phyloP scores from a whole-genome alignment of 2,329 filamentous ascomycete species.

The Arthrobotrys entomopaga region DNA sequence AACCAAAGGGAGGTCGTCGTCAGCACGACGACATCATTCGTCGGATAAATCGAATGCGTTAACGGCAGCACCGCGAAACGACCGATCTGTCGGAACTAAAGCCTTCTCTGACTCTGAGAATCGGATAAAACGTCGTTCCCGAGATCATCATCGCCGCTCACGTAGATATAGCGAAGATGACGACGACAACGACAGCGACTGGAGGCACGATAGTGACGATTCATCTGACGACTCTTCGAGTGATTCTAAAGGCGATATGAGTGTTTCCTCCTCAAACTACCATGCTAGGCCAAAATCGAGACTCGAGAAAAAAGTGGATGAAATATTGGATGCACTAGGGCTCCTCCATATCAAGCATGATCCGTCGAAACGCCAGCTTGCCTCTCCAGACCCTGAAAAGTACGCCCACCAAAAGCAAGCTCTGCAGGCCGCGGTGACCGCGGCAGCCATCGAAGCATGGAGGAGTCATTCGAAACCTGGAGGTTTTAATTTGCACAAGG shows the following conservation, averaged over 20 bases:
- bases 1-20: constrained; percentile 21
- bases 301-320: constrained; percentile 44
- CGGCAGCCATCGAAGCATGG: constrained; percentile 52
- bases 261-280: constrained; percentile 31
- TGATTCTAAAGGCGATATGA: constrained; percentile 37
- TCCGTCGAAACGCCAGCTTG: constrained; percentile 44
- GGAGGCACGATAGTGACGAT: background rate
- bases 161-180: constrained; percentile 20
- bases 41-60: constrained; percentile 30
- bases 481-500: constrained; percentile 44
- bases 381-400: constrained; percentile 52
- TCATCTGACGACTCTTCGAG: constrained; percentile 17
- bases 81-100: background rate
- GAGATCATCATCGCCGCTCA: background rate
- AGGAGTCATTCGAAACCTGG: constrained; percentile 50
- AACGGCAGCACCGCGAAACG: constrained; percentile 7
- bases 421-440: constrained; percentile 46
- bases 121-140: constrained; percentile 12
- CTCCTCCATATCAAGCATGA: constrained; percentile 49
- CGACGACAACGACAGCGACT: constrained; percentile 7
- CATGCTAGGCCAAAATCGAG: constrained; percentile 31
- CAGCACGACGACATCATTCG: constrained; percentile 33
- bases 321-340: constrained; percentile 39
- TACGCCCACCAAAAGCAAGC: constrained; percentile 51
- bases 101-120: constrained; percentile 31